Evolutionary conservation across 768 basidiomycete genomes (phyloP), one percentile per base, ranked within the genome.

Genomic region (Lactifluus pinguis): DNA sequence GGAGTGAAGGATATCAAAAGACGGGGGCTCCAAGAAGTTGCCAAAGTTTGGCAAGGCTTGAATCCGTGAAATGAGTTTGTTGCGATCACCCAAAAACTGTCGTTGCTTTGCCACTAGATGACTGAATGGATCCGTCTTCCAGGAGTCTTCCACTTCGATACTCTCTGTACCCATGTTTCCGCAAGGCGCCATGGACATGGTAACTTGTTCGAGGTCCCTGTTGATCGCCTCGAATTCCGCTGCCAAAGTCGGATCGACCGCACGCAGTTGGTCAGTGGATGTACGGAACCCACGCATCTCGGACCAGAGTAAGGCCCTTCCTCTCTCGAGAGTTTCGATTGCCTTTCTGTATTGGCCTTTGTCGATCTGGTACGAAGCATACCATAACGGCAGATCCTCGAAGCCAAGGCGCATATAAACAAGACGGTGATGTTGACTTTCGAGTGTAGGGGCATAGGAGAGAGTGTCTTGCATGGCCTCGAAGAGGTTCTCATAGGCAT

Each of bases 301-400:
- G 0, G 51, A 53, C 62, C 62, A 64, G 4, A 64, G 51, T 15
- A 64, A 21, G 34, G 61, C n/a, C 10, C 62, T 29, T 6, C 62
- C 62, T 21, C 56, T 34, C 21, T 64, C 62, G 19, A 64, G 41
- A 45, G 48, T 30, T 3, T 64, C 62, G 25, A 62, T 38, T 2
- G 61, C 61, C n/a, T 10, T 15, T 14, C 29, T 34, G 9, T 10
- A 7, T 39, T 48, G 45, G 25, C 47, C 36, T 1, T 8, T 25
- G 14, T 48, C 6, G 41, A 56, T 29, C 8, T 29, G 47, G 25
- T 56, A 49, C 19, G 55, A 56, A 7, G 55, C 55, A 25, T 56
- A 49, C 8, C 49, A 32, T 19, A 49, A 48, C 4, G 47, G 55
- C 36, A 56, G 19, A n/a, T 55, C 17, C 15, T 45, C 13, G 15